phyloP scores from a whole-genome alignment of 2,329 filamentous ascomycete species.

The Colletotrichum navitas region DNA sequence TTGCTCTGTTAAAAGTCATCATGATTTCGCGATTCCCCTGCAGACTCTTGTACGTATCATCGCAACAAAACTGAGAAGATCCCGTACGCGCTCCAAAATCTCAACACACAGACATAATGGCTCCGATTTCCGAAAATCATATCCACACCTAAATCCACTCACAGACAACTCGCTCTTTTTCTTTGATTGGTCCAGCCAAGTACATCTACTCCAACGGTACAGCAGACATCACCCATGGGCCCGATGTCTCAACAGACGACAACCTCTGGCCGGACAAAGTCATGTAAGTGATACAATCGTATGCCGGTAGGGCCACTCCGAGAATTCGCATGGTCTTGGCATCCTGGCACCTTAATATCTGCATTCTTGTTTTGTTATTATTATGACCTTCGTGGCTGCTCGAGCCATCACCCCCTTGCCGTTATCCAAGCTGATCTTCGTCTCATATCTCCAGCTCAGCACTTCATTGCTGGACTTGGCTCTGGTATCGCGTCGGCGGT shows the following conservation, averaged over 20 bases:
- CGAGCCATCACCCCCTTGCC: neutral
- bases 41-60: neutral
- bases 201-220: neutral
- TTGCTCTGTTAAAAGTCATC: constrained; percentile 16
- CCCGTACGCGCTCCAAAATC: neutral
- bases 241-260: constrained; percentile 30
- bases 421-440: constrained; percentile 5
- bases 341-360: neutral
- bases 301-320: neutral
- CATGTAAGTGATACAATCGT: constrained; percentile 23
- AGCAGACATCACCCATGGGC: neutral
- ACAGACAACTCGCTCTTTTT: neutral
- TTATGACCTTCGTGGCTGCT: neutral
- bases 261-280: constrained; percentile 26
- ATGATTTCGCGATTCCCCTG: neutral
- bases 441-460: constrained; percentile 70
- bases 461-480: constrained; percentile 88
- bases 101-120: neutral
- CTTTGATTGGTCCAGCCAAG: neutral
- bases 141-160: neutral
- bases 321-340: neutral
- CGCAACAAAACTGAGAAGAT: neutral
- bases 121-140: neutral
- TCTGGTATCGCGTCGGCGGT: constrained; percentile 91
- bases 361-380: neutral